phyloP scores from a whole-genome alignment of 805 yeast genomes.

The Candida qinlingensis region DNA sequence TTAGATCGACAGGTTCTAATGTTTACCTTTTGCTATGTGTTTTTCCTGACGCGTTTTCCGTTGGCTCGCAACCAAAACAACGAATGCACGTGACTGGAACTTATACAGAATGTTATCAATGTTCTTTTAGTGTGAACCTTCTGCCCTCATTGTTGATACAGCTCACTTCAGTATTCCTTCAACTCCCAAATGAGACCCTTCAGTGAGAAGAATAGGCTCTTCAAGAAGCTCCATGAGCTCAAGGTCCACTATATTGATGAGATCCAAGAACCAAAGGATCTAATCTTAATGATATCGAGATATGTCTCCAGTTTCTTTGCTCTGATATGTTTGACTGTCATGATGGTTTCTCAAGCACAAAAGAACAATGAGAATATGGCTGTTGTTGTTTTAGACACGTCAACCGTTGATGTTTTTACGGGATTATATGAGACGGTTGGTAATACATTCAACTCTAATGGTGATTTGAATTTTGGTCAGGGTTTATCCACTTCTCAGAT shows the following conservation, averaged over 20 bases:
- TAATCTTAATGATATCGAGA: neutral
- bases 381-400: constrained; percentile 37
- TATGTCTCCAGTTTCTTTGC: constrained; percentile 4
- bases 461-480: constrained; percentile 20
- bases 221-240: neutral
- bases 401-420: constrained; percentile 45
- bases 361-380: constrained; percentile 7
- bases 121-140: too few species aligned
- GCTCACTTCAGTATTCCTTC: too few species aligned
- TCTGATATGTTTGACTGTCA: constrained; percentile 5
- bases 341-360: constrained; percentile 12
- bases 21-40: too few species aligned
- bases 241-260: neutral
- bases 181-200: neutral
- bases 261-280: neutral
- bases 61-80: too few species aligned
- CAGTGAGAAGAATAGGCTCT: neutral
- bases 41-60: too few species aligned
- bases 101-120: too few species aligned
- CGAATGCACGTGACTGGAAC: too few species aligned
- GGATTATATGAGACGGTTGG: constrained; percentile 47
- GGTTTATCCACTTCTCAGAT: constrained; percentile 18
- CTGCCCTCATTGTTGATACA: too few species aligned
- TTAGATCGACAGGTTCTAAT: too few species aligned
- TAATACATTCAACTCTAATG: constrained; percentile 24